Percentiles rank a stretch among this genome's conserved stretches.
Evolutionary conservation across 2,329 filamentous ascomycete species (phyloP).

Genomic region (Calonectria leucothoes): DNA sequence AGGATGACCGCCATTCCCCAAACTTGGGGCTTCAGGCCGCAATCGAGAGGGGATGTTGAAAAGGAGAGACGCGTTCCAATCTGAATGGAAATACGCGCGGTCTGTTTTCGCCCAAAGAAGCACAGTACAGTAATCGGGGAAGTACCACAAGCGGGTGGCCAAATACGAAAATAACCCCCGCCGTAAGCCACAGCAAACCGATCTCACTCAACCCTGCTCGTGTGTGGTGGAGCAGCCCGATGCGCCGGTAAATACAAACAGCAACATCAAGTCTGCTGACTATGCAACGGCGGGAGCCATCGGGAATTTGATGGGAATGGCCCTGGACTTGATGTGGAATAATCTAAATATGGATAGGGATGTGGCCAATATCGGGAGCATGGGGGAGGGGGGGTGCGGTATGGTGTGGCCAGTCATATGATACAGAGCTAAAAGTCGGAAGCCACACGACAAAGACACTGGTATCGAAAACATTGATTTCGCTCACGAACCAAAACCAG

Average conservation of each 20-base stretch:
- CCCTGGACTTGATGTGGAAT: not conserved
- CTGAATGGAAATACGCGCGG: not conserved
- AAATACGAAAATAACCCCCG: not conserved
- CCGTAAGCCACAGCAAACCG: not conserved
- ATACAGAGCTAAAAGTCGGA: not conserved
- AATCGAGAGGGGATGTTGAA: not conserved
- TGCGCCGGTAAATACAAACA: not conserved
- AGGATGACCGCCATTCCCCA: not conserved
- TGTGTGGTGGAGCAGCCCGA: slow-evolving; percentile 3
- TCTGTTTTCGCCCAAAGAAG: not conserved
- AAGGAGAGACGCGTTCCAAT: not conserved
- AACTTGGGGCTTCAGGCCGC: not conserved
- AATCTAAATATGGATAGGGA: not conserved
- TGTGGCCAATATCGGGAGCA: not conserved
- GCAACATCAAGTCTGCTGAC: not conserved
- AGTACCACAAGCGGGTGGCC: not conserved
- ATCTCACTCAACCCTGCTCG: slow-evolving; percentile 2
- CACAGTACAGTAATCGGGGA: not conserved
- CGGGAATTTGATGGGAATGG: not conserved
- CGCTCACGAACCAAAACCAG: not conserved
- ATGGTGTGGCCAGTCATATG: slow-evolving; percentile 3
- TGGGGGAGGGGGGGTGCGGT: not conserved
- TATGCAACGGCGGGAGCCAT: not conserved
- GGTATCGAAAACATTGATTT: not conserved
- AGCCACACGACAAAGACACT: not conserved